Evolutionary conservation across 1,284 basidiomycete species (phyloP).

Genomic region (Cutaneotrichosporon dermatis): DNA sequence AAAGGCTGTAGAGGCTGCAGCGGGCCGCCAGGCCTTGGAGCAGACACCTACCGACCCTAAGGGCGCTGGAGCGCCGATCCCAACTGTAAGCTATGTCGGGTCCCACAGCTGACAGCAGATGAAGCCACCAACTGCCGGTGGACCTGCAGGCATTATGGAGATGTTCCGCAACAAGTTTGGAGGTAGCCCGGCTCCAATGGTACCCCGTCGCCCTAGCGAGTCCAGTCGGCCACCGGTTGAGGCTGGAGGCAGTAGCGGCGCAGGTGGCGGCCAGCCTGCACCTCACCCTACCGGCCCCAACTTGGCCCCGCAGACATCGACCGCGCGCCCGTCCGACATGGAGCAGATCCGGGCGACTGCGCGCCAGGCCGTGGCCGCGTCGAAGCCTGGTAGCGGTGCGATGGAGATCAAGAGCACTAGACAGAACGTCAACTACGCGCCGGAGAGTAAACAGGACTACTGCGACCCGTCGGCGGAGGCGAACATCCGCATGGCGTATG

Average conservation of each 20-base stretch:
- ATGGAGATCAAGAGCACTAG: constrained; percentile 57
- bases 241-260: not conserved
- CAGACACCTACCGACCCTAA: not conserved
- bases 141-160: not conserved
- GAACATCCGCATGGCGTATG: constrained; percentile 51
- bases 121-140: not conserved
- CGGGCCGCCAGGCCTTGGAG: not conserved
- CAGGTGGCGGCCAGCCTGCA: not conserved
- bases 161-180: not conserved
- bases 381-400: constrained; percentile 45
- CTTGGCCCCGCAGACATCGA: not conserved
- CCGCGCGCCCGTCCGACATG: constrained; percentile 26
- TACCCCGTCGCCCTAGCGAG: not conserved
- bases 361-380: constrained; percentile 71
- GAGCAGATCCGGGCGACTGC: constrained; percentile 41
- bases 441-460: constrained; percentile 71
- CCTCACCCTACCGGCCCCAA: too few relatives aligned
- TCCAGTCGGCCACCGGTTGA: too few relatives aligned
- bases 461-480: constrained; percentile 72
- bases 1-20: not conserved
- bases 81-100: not conserved
- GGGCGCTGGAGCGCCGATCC: not conserved
- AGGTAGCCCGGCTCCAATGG: not conserved
- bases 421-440: constrained; percentile 65
- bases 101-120: not conserved